These are phyloP conservation scores for Ogataea minuta DNA, from an alignment of 805 yeast species.

Conservation along the genomic window DNA sequence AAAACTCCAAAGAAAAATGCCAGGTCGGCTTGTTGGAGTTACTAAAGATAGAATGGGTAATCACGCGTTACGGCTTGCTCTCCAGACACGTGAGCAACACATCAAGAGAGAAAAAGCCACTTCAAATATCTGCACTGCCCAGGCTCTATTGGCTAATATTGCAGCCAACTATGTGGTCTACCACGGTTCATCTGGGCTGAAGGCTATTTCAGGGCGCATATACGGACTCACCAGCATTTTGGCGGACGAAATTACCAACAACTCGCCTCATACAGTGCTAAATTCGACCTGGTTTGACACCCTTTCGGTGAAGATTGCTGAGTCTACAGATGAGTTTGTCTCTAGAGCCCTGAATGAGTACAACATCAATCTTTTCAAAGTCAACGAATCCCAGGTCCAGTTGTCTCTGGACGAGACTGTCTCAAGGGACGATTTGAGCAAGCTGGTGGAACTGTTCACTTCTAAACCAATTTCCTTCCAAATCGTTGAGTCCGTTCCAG, in stretches of 20 bases:
- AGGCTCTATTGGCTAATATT: conserved; percentile 92
- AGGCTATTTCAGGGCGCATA: conserved; percentile 72
- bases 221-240: conserved; percentile 71
- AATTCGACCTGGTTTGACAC: conserved; percentile 85
- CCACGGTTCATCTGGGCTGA: conserved; percentile 89
- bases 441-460: conserved; percentile 62
- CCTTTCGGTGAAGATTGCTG: conserved; percentile 58
- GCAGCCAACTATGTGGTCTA: conserved; percentile 95
- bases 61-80: conserved; percentile 85
- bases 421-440: conserved; percentile 54
- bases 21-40: conserved; percentile 93
- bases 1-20: conserved; percentile 83
- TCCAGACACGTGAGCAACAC: conserved; percentile 98
- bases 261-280: conserved; percentile 45
- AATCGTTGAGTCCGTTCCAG: conserved; percentile 39
- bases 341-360: conserved; percentile 53
- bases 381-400: conserved; percentile 58
- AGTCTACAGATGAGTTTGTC: conserved; percentile 57
- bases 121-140: conserved; percentile 97
- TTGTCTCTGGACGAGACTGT: conserved; percentile 92
- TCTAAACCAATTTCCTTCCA: conserved; percentile 28
- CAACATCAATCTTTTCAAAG: conserved; percentile 76
- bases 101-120: conserved; percentile 97
- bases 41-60: conserved; percentile 89
- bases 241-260: conserved; percentile 52